Base-by-base conservation (phyloP, 2,329 filamentous ascomycete species). In the Hypoxylon sp. region DNA sequence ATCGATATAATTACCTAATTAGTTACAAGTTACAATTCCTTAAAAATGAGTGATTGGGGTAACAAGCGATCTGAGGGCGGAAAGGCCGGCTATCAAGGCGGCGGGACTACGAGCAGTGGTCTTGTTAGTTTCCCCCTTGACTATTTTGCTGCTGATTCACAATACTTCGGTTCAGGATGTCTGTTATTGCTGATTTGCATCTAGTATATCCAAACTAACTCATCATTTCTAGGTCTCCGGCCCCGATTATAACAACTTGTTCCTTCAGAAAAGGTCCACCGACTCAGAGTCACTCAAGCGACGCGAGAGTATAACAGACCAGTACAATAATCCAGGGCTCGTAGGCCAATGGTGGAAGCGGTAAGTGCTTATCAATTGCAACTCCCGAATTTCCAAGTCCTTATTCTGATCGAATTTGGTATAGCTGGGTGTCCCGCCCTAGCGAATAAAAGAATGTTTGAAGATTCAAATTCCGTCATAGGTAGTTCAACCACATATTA, bases 281-380 rank as follows among this genome's bases (percentile, higher is more conserved):
- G 68, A 68, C 13, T 14, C 56, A 17, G 61, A 31, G 8, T 68
- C 68, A 0, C 6, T 49, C n/a, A 64, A 54, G 11, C 63, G 61
- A 35, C 68, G 65, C 3, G 17, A 62, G n/a, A 70, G 68, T 31
- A 53, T 70, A 25, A 25, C 61, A 10, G 65, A 68, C 2, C 68
- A 71, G 22, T 66, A 66, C 17, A 63, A 50, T 17, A 44, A 3
- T 4, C 30, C 54, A 1, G 64, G 65, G 0, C 68, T 64, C 33
- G n/a, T 63, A 14, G 51, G 61, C 30, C 44, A 40, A 11, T 58
- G 61, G 65, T 71, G 68, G 68, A 35, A 35, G 22, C 66, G 44
- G 68, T 71, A 22, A 44, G 67, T 59, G 1, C 8, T 20, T 7
- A 11, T 44, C 6, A 4, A 44, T 7, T 22, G 10, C 11, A 6